phyloP scores from a whole-genome alignment of 148 eudicot species.

The Rhododendron mucronatum region DNA sequence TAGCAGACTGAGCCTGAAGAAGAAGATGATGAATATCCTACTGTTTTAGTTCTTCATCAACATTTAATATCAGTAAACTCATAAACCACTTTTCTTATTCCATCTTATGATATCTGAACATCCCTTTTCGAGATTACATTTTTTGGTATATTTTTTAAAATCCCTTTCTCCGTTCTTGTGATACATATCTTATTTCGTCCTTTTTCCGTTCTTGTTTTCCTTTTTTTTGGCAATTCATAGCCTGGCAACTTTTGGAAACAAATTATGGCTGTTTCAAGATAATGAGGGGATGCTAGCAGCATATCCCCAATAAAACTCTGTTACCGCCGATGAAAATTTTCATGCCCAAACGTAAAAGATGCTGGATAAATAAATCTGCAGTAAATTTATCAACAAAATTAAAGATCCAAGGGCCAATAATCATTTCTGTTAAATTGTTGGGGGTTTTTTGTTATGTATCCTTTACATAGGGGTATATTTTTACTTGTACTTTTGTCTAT shows the following conservation, averaged over 20 bases:
- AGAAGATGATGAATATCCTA: not conserved
- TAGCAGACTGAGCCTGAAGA: too few species aligned
- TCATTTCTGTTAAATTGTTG: not conserved
- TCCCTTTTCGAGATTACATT: too few species aligned
- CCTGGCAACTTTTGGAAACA: not conserved
- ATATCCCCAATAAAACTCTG: not conserved
- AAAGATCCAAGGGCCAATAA: not conserved
- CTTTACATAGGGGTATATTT: too few species aligned
- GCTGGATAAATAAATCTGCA: not conserved
- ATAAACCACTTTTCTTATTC: not conserved
- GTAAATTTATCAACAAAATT: not conserved
- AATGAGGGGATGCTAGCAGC: not conserved
- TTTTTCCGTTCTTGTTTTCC: too few species aligned
- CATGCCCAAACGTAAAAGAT: not conserved
- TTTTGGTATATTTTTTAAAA: too few species aligned
- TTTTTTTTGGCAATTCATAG: not conserved
- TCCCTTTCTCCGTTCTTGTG: too few species aligned
- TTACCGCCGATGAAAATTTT: not conserved
- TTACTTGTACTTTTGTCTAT: too few species aligned
- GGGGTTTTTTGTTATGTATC: too few species aligned
- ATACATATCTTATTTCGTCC: too few species aligned
- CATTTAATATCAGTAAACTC: not conserved
- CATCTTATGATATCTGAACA: not conserved
- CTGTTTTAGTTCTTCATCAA: not conserved
- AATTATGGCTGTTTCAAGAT: not conserved